Percentiles rank a stretch among this genome's conserved stretches.
Conservation (phyloP, 805 yeast genomes). For the Hanseniaspora vineae region DNA sequence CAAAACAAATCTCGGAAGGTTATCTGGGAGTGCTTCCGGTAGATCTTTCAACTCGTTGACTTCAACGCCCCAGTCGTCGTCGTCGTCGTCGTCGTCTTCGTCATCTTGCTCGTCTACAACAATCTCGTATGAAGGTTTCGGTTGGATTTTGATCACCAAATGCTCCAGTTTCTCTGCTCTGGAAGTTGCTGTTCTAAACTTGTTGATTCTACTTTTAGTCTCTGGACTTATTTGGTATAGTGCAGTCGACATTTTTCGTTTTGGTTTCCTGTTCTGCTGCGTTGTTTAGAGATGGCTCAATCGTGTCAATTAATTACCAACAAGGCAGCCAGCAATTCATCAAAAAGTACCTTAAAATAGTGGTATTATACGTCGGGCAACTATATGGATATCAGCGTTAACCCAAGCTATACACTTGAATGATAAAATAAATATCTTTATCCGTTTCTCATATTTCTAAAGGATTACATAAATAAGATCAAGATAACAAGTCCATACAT, state of each 20-base stretch:
- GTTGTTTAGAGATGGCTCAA: too few species aligned
- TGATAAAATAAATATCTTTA: too few species aligned
- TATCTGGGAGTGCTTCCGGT: constrained; percentile 64
- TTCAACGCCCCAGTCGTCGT: constrained; percentile 35
- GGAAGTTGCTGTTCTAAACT: constrained; percentile 63
- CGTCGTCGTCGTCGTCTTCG: constrained; percentile 39
- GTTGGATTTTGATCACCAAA: constrained; percentile 28
- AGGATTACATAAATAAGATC: too few species aligned
- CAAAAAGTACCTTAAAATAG: too few species aligned
- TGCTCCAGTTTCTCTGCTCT: constrained; percentile 52
- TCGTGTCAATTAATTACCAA: too few species aligned
- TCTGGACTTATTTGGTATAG: constrained; percentile 52
- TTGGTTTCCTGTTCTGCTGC: background rate
- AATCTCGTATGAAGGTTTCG: constrained; percentile 22
- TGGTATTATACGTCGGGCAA: too few species aligned
- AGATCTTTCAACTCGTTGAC: constrained; percentile 31
- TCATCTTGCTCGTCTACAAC: constrained; percentile 27
- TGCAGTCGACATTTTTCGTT: constrained; percentile 28
- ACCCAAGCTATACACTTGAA: too few species aligned
- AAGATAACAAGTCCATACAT: background rate
- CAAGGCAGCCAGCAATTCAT: too few species aligned
- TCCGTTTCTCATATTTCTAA: too few species aligned
- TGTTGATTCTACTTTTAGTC: constrained; percentile 46
- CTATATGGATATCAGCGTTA: too few species aligned
- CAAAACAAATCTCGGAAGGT: constrained; percentile 61